These are phyloP conservation scores for Suhomyces xylopsoci DNA, from an alignment of 805 yeast genomes.

Conservation along the genomic window DNA sequence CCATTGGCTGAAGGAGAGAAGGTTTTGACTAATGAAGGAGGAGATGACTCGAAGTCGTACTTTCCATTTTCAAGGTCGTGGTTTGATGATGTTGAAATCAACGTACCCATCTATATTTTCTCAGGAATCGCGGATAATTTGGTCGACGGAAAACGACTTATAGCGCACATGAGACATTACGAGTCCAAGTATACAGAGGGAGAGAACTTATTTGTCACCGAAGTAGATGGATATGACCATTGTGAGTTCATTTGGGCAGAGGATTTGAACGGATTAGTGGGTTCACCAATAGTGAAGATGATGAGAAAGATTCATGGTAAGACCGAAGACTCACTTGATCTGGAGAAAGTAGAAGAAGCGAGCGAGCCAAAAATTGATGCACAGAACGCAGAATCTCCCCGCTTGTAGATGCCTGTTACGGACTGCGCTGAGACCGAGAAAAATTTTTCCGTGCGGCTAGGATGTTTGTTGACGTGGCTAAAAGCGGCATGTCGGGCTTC, in stretches of 20 bases:
- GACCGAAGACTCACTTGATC: not conserved
- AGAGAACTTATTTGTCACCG: slow-evolving; percentile 35
- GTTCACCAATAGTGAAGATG: slow-evolving; percentile 29
- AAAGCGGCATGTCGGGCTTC: not conserved
- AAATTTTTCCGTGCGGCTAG: not conserved
- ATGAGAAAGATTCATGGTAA: not conserved
- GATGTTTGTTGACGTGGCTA: not conserved
- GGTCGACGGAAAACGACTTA: slow-evolving; percentile 70
- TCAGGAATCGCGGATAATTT: slow-evolving; percentile 71
- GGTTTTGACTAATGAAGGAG: slow-evolving; percentile 3
- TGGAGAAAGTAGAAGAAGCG: not conserved
- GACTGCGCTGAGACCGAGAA: not conserved
- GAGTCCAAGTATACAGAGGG: slow-evolving; percentile 49
- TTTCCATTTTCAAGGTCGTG: slow-evolving; percentile 53
- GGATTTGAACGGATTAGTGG: slow-evolving; percentile 66
- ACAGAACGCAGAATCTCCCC: not conserved
- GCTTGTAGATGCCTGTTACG: not conserved
- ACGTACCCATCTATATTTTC: slow-evolving; percentile 62
- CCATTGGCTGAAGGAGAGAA: slow-evolving; percentile 1
- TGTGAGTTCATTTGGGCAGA: slow-evolving; percentile 92
- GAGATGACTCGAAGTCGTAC: slow-evolving; percentile 46
- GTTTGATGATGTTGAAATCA: slow-evolving; percentile 38
- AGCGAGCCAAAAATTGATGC: not conserved
- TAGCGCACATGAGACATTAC: slow-evolving; percentile 56
- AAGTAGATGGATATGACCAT: slow-evolving; percentile 70